Evolutionary conservation across 352 stramenopile genomes (phyloP), one percentile per base, ranked within the genome.

Genomic region (Phytopythium oedochilum): DNA sequence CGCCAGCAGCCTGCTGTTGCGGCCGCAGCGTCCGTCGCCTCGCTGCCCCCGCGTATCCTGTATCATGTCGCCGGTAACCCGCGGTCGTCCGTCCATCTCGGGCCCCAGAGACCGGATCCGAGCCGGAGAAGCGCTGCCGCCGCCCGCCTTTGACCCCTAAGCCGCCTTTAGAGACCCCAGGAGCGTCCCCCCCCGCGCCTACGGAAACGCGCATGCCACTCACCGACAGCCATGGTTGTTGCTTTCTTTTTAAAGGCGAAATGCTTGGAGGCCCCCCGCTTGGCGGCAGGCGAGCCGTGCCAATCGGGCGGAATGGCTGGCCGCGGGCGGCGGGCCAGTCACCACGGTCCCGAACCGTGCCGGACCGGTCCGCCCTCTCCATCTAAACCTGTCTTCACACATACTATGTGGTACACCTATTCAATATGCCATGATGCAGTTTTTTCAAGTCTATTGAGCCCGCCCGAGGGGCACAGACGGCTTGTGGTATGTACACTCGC

Each of bases 141-240:
- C n/a, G 26, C 1, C 7, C 28, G 14, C 15, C 42, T 14, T 12
- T 48, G 12, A 14, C 15, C 44, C 12, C 28, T 2, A 8, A 15
- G 2, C 17, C 26, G 0, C 17, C 17, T 26, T 29, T 14, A 3
- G 43, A 6, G 38, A n/a, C n/a, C n/a, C n/a, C n/a, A n/a, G n/a
- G n/a, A n/a, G n/a, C n/a, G n/a, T n/a, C 25, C 51, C 26, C 55
- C 10, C 46, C 10, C 45, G 10, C 28, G 25, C 31, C 14, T 9
- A 6, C 18, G 12, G 32, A 17, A 44, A 11, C 32, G 48, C 31
- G 17, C 23, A 32, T 10, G 42, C 35, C 46, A 90, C 80, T 75
- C 70, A 90, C 80, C 80, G 73, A 90, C 78, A 87, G 80, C 80
- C 80, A 93, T 93, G 78, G 73, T 89, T 73, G 78, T 88, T 78